Base-by-base conservation (phyloP, 164 flowering plant species). In the Protea cynaroides region DNA sequence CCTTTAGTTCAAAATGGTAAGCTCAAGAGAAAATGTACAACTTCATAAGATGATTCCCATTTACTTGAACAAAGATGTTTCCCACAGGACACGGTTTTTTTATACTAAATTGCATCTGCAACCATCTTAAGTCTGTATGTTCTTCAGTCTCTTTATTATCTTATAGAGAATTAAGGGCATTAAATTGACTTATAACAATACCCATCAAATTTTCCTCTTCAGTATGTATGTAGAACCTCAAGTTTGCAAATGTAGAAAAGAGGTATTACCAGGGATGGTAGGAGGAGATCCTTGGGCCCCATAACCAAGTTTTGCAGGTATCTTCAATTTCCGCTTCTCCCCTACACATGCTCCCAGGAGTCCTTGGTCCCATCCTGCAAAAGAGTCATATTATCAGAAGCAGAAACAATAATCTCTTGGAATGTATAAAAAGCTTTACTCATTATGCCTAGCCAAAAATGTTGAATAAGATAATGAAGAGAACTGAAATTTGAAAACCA, bases 291-390 rank as follows among this genome's bases (percentile, higher is more conserved):
- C 99, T 59, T 90, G 90, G 0, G 68, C 81, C 2, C 99, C 99
- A 71, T 92, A 95, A 58, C 97, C 99, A 69, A 90, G 89, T 72
- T 86, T 89, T 22, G 97, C 74, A 59, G 99, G 99, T 63, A 95
- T 95, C 76, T 87, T 89, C 80, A 94, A 72, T 82, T 91, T 94
- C 13, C 98, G 64, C 81, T 88, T 88, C 79, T 94, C 97, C 19
- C 96, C 96, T 1, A 89, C 82, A 73, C 97, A 94, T 82, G 80
- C 75, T 58, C 97, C 96, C 71, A 89, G 66, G 7, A 94, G 67
- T 63, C 97, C 97, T 72, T 91, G 96, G 77, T 94, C 97, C 99
- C 99, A 94, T 65, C 98, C 98, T 94, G 92, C 74, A 76, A 63
- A 49, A 7, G 29, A 34, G n/a, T 14, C 4, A 43, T 17, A 2